A percentile compares a stretch with the other conserved stretches of the same genome.
phyloP scores from a whole-genome alignment of 768 basidiomycete genomes.

The Multifurca ochricompacta region DNA sequence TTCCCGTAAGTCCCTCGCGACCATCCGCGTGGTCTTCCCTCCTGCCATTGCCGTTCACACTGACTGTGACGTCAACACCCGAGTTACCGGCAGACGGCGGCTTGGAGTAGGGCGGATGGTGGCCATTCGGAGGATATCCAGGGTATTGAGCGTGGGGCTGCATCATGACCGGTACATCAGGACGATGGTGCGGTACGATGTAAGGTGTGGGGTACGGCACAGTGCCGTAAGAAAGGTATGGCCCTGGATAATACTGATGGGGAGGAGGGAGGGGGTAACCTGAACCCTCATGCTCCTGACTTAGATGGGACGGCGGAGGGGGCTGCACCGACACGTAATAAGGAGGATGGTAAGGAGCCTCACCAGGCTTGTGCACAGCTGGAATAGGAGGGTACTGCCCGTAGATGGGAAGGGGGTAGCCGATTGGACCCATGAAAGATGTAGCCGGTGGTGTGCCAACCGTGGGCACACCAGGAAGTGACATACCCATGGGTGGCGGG shows the following conservation, averaged over 20 bases:
- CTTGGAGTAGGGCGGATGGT: slow-evolving; percentile 35
- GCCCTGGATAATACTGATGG: slow-evolving; percentile 38
- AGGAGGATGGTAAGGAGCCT: slow-evolving; percentile 44
- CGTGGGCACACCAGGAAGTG: slow-evolving; percentile 24
- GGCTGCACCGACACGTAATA: slow-evolving; percentile 39
- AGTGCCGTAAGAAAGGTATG: slow-evolving; percentile 40
- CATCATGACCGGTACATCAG: slow-evolving; percentile 22
- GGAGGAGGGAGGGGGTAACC: slow-evolving; percentile 31
- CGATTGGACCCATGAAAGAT: slow-evolving; percentile 44
- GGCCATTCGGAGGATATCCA: slow-evolving; percentile 31
- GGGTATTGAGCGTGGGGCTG: slow-evolving; percentile 19
- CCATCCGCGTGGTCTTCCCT: slow-evolving; percentile 16
- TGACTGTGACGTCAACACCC: slow-evolving; percentile 22
- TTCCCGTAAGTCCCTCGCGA: slow-evolving; percentile 16
- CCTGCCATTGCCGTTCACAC: slow-evolving; percentile 17
- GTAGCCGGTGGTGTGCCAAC: slow-evolving; percentile 38
- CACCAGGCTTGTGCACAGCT: slow-evolving; percentile 42
- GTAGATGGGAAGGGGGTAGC: slow-evolving; percentile 49
- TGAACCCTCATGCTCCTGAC: slow-evolving; percentile 29
- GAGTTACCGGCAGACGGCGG: slow-evolving; percentile 31
- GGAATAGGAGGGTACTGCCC: slow-evolving; percentile 44
- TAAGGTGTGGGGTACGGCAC: slow-evolving; percentile 42
- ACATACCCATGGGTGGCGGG: slow-evolving; percentile 28
- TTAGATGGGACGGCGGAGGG: slow-evolving; percentile 31
- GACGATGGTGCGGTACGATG: slow-evolving; percentile 35